Evolutionary conservation across 2,329 filamentous ascomycete genomes (phyloP).

Genomic region (Parafenestella ontariensis): DNA sequence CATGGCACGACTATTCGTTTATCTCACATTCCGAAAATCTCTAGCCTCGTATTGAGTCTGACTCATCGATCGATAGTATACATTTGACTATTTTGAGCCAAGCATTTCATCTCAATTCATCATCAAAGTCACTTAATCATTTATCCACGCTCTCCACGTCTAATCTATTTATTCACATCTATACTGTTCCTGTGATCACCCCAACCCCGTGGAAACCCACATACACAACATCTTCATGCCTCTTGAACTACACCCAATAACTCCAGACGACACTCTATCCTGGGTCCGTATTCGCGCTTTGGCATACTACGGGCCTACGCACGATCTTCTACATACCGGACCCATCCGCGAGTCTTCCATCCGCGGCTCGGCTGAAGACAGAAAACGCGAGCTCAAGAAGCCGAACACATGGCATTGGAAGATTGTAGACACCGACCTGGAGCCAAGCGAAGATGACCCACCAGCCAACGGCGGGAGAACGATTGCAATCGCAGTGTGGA

Average conservation of each 20-base stretch:
- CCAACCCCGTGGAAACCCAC: background rate
- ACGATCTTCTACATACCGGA: slow-evolving; percentile 33
- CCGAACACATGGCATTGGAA: slow-evolving; percentile 42
- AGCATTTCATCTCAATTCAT: background rate
- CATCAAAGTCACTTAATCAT: background rate
- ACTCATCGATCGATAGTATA: background rate
- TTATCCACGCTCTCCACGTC: background rate
- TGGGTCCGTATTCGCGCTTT: slow-evolving; percentile 38
- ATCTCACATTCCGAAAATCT: background rate
- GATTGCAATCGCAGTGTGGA: slow-evolving; percentile 40
- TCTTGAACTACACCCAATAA: slow-evolving; percentile 29
- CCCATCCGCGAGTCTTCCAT: slow-evolving; percentile 36
- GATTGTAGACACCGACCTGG: slow-evolving; percentile 37
- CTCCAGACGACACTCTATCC: slow-evolving; percentile 27
- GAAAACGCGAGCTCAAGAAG: slow-evolving; percentile 27
- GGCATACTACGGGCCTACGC: slow-evolving; percentile 42
- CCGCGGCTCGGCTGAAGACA: slow-evolving; percentile 29
- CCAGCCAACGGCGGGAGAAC: slow-evolving; percentile 31
- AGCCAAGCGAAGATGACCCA: slow-evolving; percentile 31
- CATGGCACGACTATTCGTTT: background rate
- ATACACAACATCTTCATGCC: slow-evolving; percentile 25
- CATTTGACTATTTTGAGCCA: background rate
- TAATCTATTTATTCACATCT: background rate
- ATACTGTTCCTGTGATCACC: background rate
- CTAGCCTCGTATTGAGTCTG: background rate